Base-by-base conservation (phyloP, 176 grass and related monocot species). In the Carex littledalei region DNA sequence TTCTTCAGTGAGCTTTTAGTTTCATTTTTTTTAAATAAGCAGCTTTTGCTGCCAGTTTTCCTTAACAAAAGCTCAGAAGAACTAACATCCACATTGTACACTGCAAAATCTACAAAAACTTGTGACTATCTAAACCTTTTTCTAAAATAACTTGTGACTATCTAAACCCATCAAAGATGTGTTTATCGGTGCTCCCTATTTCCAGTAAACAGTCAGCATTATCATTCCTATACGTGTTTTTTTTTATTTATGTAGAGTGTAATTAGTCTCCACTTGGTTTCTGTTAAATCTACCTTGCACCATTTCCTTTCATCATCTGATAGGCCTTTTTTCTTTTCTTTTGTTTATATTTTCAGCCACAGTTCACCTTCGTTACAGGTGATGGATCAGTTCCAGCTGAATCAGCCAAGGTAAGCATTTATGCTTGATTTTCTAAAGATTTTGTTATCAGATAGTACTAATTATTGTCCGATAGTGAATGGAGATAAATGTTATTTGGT, bases 311-410 rank as follows among this genome's bases (percentile, higher is more conserved):
- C 22, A 9, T 29, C 14, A 55, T 54, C 73, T 77, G 13, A 77
- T 55, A 12, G 47, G 2, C 47, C 17, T 24, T 54, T 35, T 67
- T 17, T 29, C n/a, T 50, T 53, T 37, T 53, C 10, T 50, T 53
- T 31, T 58, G 26, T 76, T 6, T 37, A 29, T n/a, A 74, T 43
- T 84, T 89, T 88, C 88, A 98, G 93, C 78, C 85, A n/a, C 83
- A 89, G 57, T 98, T 90, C 3, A 88, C 94, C 74, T 95, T 69
- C 62, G 91, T 95, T 43, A 83, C 94, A 88, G 96, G 96, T 78
- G 96, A 98, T 84, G 96, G 96, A 75, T 92, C 96, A 37, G 96
- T 98, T 63, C 96, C 96, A 2, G 67, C 65, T 76, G 96, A 98
- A 90, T 98, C 96, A 87, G 96, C 91, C 57, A 98, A 94, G 96